phyloP scores from a whole-genome alignment of 1,139 yeast species.

The Pichia sp. region DNA sequence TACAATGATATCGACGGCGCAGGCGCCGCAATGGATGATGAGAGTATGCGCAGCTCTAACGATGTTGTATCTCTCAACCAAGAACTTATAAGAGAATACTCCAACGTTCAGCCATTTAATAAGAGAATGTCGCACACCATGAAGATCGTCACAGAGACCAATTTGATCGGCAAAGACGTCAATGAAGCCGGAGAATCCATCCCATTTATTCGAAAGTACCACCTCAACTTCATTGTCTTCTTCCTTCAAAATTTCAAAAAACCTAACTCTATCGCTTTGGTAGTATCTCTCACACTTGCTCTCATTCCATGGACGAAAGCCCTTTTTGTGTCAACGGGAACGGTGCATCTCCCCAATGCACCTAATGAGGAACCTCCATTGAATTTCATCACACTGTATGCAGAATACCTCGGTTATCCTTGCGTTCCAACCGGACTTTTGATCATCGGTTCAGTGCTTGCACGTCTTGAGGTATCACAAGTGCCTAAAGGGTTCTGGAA shows the following conservation, averaged over 20 bases:
- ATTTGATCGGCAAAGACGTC: conserved; percentile 23
- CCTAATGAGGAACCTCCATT: conserved; percentile 82
- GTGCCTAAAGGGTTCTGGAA: conserved; percentile 79
- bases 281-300: conserved; percentile 58
- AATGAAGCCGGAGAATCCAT: conserved; percentile 22
- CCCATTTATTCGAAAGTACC: conserved; percentile 28
- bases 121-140: conserved; percentile 20
- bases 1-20: conserved; percentile 4
- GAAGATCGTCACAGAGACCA: conserved; percentile 28
- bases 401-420: conserved; percentile 74
- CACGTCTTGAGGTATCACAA: conserved; percentile 54
- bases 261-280: conserved; percentile 66
- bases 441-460: conserved; percentile 77
- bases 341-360: conserved; percentile 49
- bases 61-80: conserved; percentile 17
- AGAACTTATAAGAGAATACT: conserved; percentile 27
- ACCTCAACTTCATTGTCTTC: conserved; percentile 28
- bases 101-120: conserved; percentile 27
- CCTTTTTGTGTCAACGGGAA: conserved; percentile 49
- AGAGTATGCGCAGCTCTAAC: background rate
- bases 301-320: conserved; percentile 86
- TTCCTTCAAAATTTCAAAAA: conserved; percentile 49
- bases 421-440: conserved; percentile 82
- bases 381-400: conserved; percentile 71
- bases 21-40: conserved; percentile 1